A percentile compares a stretch with the other conserved stretches of the same genome.
Conservation (phyloP, 2,329 filamentous ascomycete genomes). For the Oidium heveae region DNA sequence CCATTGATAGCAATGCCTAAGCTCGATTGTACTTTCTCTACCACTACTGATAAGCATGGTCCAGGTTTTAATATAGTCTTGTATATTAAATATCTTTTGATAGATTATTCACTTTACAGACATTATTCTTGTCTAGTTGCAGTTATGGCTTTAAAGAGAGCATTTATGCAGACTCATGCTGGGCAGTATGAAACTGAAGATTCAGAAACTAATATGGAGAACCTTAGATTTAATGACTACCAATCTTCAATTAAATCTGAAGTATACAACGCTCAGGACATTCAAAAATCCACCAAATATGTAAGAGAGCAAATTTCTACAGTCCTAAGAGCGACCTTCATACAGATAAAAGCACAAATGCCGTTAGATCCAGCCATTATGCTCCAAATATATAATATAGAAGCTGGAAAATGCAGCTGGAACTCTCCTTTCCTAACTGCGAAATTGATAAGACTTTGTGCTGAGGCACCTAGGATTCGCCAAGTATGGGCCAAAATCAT, state of each 20-base stretch:
- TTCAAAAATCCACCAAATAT: conserved; percentile 9
- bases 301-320: conserved; percentile 45
- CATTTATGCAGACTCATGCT: conserved; percentile 30
- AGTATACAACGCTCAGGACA: conserved; percentile 6
- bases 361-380: conserved; percentile 77
- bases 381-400: conserved; percentile 64
- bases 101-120: conserved; percentile 82
- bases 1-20: conserved; percentile 68
- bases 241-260: conserved; percentile 11
- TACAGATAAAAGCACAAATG: conserved; percentile 76
- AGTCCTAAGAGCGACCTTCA: conserved; percentile 55
- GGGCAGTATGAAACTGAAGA: conserved; percentile 19
- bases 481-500: conserved; percentile 68
- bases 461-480: conserved; percentile 61
- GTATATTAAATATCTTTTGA: conserved; percentile 47
- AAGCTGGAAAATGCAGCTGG: conserved; percentile 70
- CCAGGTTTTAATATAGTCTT: conserved; percentile 73
- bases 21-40: conserved; percentile 68
- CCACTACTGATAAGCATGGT: conserved; percentile 64
- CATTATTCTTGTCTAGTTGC: conserved; percentile 80
- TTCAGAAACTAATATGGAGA: conserved; percentile 10
- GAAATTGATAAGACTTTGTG: conserved; percentile 62
- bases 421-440: conserved; percentile 57
- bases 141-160: conserved; percentile 43
- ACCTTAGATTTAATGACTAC: conserved; percentile 4